Percentiles rank a stretch among this genome's conserved stretches.
These are phyloP conservation scores for Chamaecyparis obtusa DNA, from an alignment of 75 land plant species.

Conservation along the genomic window DNA sequence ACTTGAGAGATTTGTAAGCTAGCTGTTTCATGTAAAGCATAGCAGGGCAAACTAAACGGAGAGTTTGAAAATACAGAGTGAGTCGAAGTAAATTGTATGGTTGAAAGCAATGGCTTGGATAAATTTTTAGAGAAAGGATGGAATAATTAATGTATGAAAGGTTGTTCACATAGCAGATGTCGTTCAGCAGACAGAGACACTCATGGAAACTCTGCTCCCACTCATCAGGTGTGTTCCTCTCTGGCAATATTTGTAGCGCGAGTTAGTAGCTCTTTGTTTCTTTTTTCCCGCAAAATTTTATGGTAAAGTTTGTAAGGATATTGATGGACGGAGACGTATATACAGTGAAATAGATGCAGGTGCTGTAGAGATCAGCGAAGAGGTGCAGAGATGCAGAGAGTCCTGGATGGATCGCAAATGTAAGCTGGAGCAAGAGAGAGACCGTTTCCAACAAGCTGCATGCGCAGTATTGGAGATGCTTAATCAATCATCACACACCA, in stretches of 20 bases:
- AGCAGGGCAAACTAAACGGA: no score
- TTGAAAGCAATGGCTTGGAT: background rate
- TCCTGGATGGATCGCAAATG: slow-evolving; percentile 29
- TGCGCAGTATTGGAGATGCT: slow-evolving; percentile 49
- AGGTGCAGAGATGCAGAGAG: slow-evolving; percentile 38
- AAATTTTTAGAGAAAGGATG: background rate
- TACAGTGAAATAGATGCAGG: slow-evolving; percentile 54
- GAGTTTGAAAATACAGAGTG: no score
- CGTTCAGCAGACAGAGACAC: slow-evolving; percentile 32
- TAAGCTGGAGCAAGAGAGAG: slow-evolving; percentile 54
- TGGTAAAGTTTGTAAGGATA: no score
- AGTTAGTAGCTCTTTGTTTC: background rate
- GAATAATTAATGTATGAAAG: background rate
- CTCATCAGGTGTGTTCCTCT: slow-evolving; percentile 25
- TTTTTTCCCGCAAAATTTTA: background rate
- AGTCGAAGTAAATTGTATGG: background rate
- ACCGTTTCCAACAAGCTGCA: slow-evolving; percentile 56
- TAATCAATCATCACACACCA: background rate
- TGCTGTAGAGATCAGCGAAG: slow-evolving; percentile 44
- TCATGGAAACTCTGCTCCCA: slow-evolving; percentile 45
- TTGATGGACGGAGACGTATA: background rate
- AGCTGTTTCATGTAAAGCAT: background rate
- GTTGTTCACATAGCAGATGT: slow-evolving; percentile 29
- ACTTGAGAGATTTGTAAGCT: background rate
- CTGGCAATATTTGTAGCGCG: background rate